Conservation (phyloP, 176 grass and related monocot genomes). For the Otatea glauca region DNA sequence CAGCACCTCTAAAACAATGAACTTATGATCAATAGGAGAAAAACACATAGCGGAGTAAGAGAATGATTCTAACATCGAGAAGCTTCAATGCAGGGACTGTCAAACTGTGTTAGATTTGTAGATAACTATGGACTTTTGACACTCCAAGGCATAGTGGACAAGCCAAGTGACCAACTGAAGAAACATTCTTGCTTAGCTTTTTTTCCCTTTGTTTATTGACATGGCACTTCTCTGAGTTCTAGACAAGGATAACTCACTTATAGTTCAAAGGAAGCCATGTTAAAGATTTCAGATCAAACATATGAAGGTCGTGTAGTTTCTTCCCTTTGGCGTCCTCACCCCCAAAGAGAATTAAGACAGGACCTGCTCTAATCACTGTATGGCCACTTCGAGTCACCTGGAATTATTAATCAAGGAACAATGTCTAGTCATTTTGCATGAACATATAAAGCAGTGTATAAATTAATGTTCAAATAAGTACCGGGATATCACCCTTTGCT, state of each 20-base stretch:
- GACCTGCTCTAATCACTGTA: conserved; percentile 85
- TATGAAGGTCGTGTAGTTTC: conserved; percentile 97
- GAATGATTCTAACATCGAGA: conserved; percentile 20
- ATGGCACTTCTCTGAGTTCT: conserved; percentile 22
- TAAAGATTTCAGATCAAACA: conserved; percentile 95
- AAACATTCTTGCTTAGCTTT: conserved; percentile 33
- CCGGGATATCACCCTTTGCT: conserved; percentile 90
- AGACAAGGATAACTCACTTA: conserved; percentile 67
- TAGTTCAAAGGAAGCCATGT: conserved; percentile 98
- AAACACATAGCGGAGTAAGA: conserved; percentile 9
- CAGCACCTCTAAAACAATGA: conserved; percentile 75
- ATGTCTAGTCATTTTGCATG: conserved; percentile 8
- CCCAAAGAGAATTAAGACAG: conserved; percentile 88
- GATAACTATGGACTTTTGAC: conserved; percentile 4
- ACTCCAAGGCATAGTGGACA: not conserved
- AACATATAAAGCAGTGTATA: conserved; percentile 6
- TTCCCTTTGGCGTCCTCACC: conserved; percentile 87
- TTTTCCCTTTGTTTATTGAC: conserved; percentile 10
- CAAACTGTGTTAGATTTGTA: not conserved
- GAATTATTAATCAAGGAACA: conserved; percentile 42
- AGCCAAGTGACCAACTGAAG: not conserved
- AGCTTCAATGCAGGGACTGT: not conserved
- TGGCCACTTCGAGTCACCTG: conserved; percentile 89
- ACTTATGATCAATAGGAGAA: conserved; percentile 39
- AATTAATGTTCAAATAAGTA: conserved; percentile 50